Evolutionary conservation across 2,329 filamentous ascomycete genomes (phyloP), one percentile per base, ranked within the genome.

Genomic region (Hypocreales sp.): DNA sequence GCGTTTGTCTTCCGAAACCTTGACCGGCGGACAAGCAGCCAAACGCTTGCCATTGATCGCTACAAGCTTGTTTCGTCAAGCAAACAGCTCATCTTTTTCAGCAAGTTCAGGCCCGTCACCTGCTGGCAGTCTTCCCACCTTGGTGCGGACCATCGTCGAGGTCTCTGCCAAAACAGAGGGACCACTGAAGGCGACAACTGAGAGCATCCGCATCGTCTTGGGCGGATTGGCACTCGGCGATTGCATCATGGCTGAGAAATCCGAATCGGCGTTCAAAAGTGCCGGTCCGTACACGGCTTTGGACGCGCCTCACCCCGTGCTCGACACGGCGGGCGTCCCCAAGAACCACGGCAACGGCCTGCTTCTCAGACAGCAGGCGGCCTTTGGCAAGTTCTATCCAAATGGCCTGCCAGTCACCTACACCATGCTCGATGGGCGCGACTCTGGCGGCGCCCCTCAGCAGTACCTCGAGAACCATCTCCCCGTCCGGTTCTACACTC

Each of bases 401-500:
- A 44, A 42, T 29, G 53, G 51, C 7, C 30, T 56, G 5, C 54
- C 51, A 1, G 26, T 36, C 10, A 26, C 36, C 14, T 57, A 56
- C 40, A 46, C 40, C 22, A 50, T 56, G 48, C 33, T 42, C 2
- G 33, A 41, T 20, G 39, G 37, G 4, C 29, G 40, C 17, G 34
- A 42, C 3, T 26, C 33, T 1, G 31, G 37, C 7, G 46, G 41
- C 8, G 39, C 44, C 5, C 33, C 40, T 2, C 35, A 46, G 15
- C 39, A 35, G 4, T 56, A 55, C 21, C 13, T 53, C 5, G 54
- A 58, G 30, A 42, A 52, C 30, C 35, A 50, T 23, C 45, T 58
- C 9, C 43, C 47, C 2, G 30, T 45, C 6, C 44, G 44, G 6
- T 58, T 56, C 36, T 61, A 58, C 37, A 50, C 35, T 7, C 44